Base-by-base conservation (phyloP, 176 grass and related monocot genomes). In the Aegilops bicornis region DNA sequence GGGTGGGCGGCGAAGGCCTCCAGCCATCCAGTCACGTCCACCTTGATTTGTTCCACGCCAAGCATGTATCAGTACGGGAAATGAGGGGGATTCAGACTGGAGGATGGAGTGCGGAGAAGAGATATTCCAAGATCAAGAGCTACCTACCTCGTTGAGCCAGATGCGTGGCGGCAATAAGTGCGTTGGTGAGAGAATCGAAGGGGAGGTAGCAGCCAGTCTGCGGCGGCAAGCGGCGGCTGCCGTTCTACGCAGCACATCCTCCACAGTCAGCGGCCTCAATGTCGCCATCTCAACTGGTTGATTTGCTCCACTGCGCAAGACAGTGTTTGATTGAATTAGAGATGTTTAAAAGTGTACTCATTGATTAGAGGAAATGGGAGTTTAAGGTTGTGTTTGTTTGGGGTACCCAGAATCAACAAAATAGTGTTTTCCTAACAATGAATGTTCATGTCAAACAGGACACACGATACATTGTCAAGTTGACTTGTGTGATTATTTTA, bases 21-120 rank as follows among this genome's bases (percentile, higher is more conserved):
- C 13, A 96, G 89, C 97, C 97, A 99, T 91, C 97, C 97, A 37
- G 80, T 91, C 82, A 99, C 92, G 45, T 96, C 92, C 9, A 99
- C 92, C 97, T 99, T 64, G 75, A 83, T 90, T 68, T 75, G 43
- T 79, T 43, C 5, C 27, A 32, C 12, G 42, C 60, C 29, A 0
- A 64, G 35, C 23, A 77, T 67, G 65, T 45, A 85, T 70, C 75
- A 76, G 58, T 54, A 83, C 24, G 48, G 50, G 33, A 61, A 33
- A n/a, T 17, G 8, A 32, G 60, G 9, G 64, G 14, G 12, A 17
- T 20, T 3, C 23, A 33, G 16, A 75, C n/a, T 10, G 56, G 33
- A 64, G 40, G 75, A 87, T 61, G 23, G 48, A n/a, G 35, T 20
- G 61, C 11, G 22, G 5, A 30, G 11, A 63, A 11, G n/a, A 42